phyloP scores from a whole-genome alignment of 1,284 basidiomycete species.

The Leccinum variabile region DNA sequence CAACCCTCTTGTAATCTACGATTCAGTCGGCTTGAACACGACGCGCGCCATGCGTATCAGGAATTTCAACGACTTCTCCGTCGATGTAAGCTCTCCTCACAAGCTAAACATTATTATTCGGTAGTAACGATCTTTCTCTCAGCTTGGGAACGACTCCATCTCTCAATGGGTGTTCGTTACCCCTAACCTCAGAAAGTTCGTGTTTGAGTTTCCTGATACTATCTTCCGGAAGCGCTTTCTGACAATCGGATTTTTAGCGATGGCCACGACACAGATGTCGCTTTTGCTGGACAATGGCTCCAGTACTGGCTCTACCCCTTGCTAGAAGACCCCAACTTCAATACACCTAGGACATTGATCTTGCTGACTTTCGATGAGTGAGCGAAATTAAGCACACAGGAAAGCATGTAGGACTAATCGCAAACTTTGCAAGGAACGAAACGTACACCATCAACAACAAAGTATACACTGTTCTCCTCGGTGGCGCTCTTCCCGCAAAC shows the following conservation, averaged over 20 bases:
- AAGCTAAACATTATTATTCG: conserved; percentile 30
- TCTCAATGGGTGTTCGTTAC: conserved; percentile 65
- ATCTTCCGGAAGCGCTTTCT: neutral
- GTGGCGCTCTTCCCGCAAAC: conserved; percentile 47
- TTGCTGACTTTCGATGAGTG: conserved; percentile 51
- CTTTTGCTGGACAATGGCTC: conserved; percentile 50
- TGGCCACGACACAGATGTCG: conserved; percentile 54
- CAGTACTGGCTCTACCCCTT: conserved; percentile 54
- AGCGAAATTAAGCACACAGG: conserved; percentile 5
- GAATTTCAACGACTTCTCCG: conserved; percentile 62
- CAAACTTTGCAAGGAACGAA: conserved; percentile 43
- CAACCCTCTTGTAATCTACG: conserved; percentile 56
- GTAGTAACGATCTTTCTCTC: conserved; percentile 18
- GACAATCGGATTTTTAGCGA: conserved; percentile 31
- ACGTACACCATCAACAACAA: conserved; percentile 46
- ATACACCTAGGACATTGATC: conserved; percentile 52
- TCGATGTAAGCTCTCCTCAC: conserved; percentile 49
- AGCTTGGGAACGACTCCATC: conserved; percentile 41
- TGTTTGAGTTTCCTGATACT: neutral
- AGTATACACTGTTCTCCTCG: conserved; percentile 51
- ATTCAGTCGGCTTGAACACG: conserved; percentile 45
- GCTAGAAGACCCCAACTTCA: conserved; percentile 47
- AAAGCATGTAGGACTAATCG: neutral
- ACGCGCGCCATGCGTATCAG: conserved; percentile 50
- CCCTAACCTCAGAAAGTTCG: conserved; percentile 48